Percentiles rank a stretch among this genome's conserved stretches.
Conservation (phyloP, 257 asterid species). For the Orobanche coerulescens region DNA sequence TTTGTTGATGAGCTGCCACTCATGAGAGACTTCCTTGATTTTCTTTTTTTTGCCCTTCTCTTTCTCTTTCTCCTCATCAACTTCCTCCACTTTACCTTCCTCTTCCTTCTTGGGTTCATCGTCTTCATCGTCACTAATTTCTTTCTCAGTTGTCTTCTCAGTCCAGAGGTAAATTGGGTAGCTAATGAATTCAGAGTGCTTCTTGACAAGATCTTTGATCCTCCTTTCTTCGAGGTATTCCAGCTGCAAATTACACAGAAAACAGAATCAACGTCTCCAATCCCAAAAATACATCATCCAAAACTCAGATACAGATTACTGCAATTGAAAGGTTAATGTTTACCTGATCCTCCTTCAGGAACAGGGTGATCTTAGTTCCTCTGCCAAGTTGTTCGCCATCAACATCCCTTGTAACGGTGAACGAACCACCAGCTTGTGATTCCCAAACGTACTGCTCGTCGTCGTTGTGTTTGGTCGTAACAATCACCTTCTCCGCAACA, state of each 20-base stretch:
- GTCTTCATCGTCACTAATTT: conserved; percentile 41
- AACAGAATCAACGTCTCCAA: neutral
- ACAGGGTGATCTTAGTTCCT: conserved; percentile 48
- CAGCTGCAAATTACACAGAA: conserved; percentile 20
- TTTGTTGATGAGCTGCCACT: conserved; percentile 39
- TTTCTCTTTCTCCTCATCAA: conserved; percentile 40
- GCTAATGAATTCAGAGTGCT: conserved; percentile 45
- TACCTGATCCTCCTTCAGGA: conserved; percentile 49
- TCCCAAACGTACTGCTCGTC: conserved; percentile 48
- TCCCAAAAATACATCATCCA: too few relatives aligned
- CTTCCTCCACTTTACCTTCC: conserved; percentile 35
- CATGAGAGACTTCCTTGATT: conserved; percentile 38
- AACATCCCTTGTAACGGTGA: conserved; percentile 38
- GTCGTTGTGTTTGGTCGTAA: conserved; percentile 44
- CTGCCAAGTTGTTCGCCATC: conserved; percentile 40
- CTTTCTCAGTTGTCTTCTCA: conserved; percentile 43
- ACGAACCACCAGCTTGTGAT: too few relatives aligned
- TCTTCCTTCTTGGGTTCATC: conserved; percentile 39
- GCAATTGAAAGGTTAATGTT: neutral
- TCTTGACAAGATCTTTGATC: conserved; percentile 41
- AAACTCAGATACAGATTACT: too few relatives aligned
- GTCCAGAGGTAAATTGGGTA: conserved; percentile 41
- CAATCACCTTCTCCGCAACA: conserved; percentile 36
- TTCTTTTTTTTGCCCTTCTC: conserved; percentile 36
- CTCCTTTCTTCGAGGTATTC: conserved; percentile 44